Evolutionary conservation across 2,329 filamentous ascomycete genomes (phyloP), one percentile per base, ranked within the genome.

Genomic region (Elsinoe batatas): DNA sequence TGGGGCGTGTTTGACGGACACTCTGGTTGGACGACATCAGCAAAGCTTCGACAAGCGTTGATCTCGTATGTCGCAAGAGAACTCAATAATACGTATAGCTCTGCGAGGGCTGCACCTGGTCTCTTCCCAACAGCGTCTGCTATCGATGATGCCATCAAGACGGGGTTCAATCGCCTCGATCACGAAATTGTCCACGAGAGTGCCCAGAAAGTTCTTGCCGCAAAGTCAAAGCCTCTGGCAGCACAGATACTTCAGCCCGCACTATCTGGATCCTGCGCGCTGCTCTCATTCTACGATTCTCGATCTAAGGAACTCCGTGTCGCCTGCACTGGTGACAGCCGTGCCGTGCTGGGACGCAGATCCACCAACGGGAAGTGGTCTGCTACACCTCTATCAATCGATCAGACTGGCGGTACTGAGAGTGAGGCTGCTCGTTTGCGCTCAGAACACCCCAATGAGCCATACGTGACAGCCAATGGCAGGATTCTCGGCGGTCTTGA

Each of bases 1-100:
- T 98, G 94, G 93, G 93, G 91, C 57, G 91, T 98, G 15, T 98
- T 97, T 70, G 93, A 98, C 67, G 93, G 93, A 0, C 93, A 98
- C 71, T 94, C 89, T 44, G 93, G 93, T 63, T 98, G 93, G 93
- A 96, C 93, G 3, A 98, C 93, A 5, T 97, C 93, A 37, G 93
- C 93, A 17, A 97, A 95, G 67, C 76, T 98, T 58, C 87, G 93
- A 57, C 90, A 98, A 71, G 85, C 87, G 12, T 79, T 98, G 56
- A 96, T 98, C 63, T 89, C 81, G 61, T 95, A 88, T 65, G 93
- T 98, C 46, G 91, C 91, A 26, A 83, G 90, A 54, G 93, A 98
- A 72, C 79, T 98, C 42, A 96, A 96, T 70, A 78, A 81, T 10
- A 96, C 91, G 1, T 97, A 96, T 76, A 91, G 90, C 67, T 79